Percentiles rank a stretch among this genome's conserved stretches.
Conservation (phyloP, 2,329 filamentous ascomycete genomes). For the Ophiognomonia clavigignenti-juglandacearum region DNA sequence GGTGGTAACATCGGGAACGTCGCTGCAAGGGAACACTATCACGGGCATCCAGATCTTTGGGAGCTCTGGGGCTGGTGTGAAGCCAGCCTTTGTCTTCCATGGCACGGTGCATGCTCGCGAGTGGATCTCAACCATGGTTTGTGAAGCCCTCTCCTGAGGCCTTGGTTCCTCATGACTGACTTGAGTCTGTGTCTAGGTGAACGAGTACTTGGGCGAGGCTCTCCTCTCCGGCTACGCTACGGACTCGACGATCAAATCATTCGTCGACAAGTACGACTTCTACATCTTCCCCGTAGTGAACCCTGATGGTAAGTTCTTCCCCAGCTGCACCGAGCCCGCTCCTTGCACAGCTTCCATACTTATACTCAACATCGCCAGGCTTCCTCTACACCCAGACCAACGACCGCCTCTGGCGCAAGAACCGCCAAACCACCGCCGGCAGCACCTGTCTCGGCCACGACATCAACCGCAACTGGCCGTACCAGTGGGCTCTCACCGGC, state of each 20-base stretch:
- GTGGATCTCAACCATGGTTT: constrained; percentile 52
- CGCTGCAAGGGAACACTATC: constrained; percentile 48
- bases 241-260: constrained; percentile 17
- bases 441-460: constrained; percentile 39
- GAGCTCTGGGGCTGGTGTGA: constrained; percentile 34
- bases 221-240: constrained; percentile 42
- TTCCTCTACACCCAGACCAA: constrained; percentile 53
- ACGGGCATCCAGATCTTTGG: constrained; percentile 57
- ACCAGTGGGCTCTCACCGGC: constrained; percentile 44
- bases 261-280: constrained; percentile 60
- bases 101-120: constrained; percentile 55
- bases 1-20: constrained; percentile 43
- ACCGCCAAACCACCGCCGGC: constrained; percentile 35
- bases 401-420: constrained; percentile 61
- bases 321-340: too few relatives aligned
- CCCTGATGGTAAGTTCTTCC: constrained; percentile 43
- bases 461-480: constrained; percentile 54
- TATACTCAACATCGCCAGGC: constrained; percentile 33
- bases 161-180: background rate
- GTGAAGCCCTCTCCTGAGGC: background rate
- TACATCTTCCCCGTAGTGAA: constrained; percentile 62
- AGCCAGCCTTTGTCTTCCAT: constrained; percentile 52
- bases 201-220: constrained; percentile 49
- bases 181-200: constrained; percentile 24
- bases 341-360: background rate